Conservation (phyloP, 352 stramenopile species). For the Phytophthora pinifolia region DNA sequence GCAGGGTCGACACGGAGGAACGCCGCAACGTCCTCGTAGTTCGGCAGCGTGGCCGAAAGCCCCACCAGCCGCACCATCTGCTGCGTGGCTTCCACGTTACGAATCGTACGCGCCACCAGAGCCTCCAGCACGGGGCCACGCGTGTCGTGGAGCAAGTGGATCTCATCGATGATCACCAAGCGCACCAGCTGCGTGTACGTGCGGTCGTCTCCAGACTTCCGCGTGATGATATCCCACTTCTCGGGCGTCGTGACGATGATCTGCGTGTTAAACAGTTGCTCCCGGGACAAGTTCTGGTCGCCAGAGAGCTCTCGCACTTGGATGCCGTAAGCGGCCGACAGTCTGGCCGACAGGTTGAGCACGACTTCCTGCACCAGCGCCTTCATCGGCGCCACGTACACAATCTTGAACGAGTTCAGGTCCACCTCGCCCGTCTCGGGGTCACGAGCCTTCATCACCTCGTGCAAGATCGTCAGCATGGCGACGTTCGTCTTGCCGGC, state of each 20-base stretch:
- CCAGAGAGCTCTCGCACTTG: constrained; percentile 97
- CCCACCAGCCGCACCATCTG: constrained; percentile 97
- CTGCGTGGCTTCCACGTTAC: constrained; percentile 97
- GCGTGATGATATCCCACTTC: constrained; percentile 99
- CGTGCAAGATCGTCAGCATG: constrained; percentile 98
- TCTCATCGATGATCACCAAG: constrained; percentile 99
- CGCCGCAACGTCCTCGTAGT: constrained; percentile 99
- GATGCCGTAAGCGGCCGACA: constrained; percentile 94
- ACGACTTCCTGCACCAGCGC: constrained; percentile 99
- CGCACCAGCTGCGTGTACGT: constrained; percentile 98
- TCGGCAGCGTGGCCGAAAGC: constrained; percentile 98
- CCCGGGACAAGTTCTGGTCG: constrained; percentile 97
- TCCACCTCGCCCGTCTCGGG: constrained; percentile 89
- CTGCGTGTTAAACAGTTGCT: constrained; percentile 98
- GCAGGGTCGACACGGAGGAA: constrained; percentile 98
- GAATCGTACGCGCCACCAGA: constrained; percentile 96
- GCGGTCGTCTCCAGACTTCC: constrained; percentile 96
- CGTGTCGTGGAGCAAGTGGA: constrained; percentile 99
- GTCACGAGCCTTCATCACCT: constrained; percentile 94
- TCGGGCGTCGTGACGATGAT: constrained; percentile 99
- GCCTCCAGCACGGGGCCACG: constrained; percentile 98
- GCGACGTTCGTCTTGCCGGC: constrained; percentile 99
- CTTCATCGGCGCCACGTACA: constrained; percentile 99
- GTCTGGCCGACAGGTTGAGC: constrained; percentile 94
- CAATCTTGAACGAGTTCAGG: constrained; percentile 98